Evolutionary conservation across 495 filamentous ascomycete species (phyloP).

Genomic region (Parachaetomium inaequale): DNA sequence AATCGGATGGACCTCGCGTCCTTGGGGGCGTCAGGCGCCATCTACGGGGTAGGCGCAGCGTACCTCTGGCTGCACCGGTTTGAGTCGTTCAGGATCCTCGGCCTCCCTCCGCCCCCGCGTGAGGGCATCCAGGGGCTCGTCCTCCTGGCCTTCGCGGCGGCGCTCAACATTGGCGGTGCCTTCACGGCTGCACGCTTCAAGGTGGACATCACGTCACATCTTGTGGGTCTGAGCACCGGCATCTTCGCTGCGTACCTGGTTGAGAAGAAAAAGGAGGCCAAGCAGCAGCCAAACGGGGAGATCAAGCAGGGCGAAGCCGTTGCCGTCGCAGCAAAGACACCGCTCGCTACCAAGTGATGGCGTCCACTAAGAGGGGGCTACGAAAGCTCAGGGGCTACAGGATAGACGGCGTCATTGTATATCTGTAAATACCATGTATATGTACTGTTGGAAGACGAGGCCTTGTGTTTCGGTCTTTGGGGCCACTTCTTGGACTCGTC

Average conservation of each 20-base stretch:
- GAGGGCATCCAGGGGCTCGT: conserved; percentile 49
- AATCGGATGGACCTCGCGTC: conserved; percentile 34
- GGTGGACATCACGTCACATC: conserved; percentile 69
- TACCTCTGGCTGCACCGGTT: conserved; percentile 64
- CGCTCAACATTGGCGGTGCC: conserved; percentile 46
- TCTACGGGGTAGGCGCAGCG: conserved; percentile 63
- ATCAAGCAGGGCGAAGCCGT: too few relatives aligned
- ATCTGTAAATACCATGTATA: not conserved
- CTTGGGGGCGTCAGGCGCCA: conserved; percentile 72
- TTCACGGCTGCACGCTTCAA: conserved; percentile 29
- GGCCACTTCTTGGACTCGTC: not conserved
- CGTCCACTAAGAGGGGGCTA: not conserved
- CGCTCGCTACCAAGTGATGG: not conserved
- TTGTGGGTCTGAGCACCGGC: conserved; percentile 62
- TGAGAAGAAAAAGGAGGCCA: conserved; percentile 28
- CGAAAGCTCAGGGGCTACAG: not conserved
- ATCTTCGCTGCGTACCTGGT: conserved; percentile 35
- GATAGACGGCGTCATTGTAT: not conserved
- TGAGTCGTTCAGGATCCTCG: conserved; percentile 49
- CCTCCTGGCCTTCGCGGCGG: conserved; percentile 46
- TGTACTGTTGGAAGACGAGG: not conserved
- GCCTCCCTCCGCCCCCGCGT: conserved; percentile 49
- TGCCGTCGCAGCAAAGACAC: not conserved
- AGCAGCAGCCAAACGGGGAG: too few relatives aligned
- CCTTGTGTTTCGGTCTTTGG: not conserved